Evolutionary conservation across 345 rosid genomes (phyloP).

Genomic region (Salix purpurea): DNA sequence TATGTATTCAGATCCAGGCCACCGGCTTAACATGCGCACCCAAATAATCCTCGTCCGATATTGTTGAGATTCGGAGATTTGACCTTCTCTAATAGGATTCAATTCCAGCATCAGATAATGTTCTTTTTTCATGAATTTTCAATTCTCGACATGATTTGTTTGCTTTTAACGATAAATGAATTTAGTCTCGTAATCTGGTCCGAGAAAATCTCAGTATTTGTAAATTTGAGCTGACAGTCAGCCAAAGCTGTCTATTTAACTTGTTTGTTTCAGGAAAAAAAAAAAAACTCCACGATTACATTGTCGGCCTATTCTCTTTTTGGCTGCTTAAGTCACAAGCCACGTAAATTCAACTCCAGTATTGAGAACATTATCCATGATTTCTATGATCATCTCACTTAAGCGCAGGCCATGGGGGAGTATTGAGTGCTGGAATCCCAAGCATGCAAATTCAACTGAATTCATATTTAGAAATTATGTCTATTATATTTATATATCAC

Average conservation of each 20-base stretch:
- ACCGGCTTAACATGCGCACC: slow-evolving; percentile 6
- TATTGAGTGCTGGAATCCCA: background rate
- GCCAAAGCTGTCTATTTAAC: background rate
- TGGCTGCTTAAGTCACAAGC: slow-evolving; percentile 16
- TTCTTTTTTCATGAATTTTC: background rate
- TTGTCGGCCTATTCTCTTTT: background rate
- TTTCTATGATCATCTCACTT: background rate
- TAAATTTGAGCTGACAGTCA: background rate
- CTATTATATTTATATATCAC: too few relatives aligned
- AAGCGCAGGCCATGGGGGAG: background rate
- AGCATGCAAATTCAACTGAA: background rate
- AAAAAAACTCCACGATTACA: background rate
- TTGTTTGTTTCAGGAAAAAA: background rate
- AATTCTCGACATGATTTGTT: background rate
- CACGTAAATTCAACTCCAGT: slow-evolving; percentile 15
- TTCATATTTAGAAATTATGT: too few relatives aligned
- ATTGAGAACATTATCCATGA: background rate
- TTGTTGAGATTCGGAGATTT: background rate
- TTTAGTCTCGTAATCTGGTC: background rate
- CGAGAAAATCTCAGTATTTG: background rate
- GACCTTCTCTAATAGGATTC: background rate
- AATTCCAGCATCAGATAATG: too few relatives aligned
- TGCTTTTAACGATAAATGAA: background rate
- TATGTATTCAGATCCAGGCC: background rate
- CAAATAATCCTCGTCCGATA: background rate